These are phyloP conservation scores for Mycena vitilis DNA, from an alignment of 768 basidiomycete species.

Conservation along the genomic window DNA sequence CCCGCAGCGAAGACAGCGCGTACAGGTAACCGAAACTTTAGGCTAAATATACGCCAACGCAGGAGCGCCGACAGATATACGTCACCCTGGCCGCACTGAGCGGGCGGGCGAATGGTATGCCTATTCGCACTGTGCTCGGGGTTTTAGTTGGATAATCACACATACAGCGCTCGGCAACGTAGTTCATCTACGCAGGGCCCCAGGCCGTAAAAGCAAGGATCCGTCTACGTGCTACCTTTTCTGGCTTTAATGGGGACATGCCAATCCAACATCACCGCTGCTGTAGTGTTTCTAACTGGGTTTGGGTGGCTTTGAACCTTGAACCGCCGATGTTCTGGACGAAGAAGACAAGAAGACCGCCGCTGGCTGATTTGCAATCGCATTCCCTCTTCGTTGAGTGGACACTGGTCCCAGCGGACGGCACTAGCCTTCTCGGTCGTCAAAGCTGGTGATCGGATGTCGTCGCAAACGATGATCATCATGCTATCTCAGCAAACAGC, in stretches of 20 bases:
- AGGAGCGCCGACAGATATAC: conserved; percentile 18
- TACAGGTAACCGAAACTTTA: too few relatives aligned
- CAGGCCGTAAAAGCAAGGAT: not conserved
- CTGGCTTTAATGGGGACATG: not conserved
- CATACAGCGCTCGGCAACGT: not conserved
- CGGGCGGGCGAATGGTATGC: not conserved
- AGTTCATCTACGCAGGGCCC: too few relatives aligned
- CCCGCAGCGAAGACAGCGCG: conserved; percentile 19
- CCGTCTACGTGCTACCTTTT: not conserved
- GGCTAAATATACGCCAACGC: not conserved
- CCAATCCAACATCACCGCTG: conserved; percentile 5
- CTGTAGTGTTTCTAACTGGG: not conserved
- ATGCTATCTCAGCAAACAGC: conserved; percentile 1
- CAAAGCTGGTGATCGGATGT: not conserved
- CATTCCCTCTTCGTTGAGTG: too few relatives aligned
- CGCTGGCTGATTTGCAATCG: not conserved
- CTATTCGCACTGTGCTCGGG: not conserved
- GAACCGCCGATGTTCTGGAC: not conserved
- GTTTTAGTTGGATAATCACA: not conserved
- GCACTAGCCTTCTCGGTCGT: not conserved
- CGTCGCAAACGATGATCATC: not conserved
- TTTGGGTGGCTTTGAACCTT: not conserved
- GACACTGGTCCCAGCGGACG: too few relatives aligned
- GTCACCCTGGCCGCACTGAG: conserved; percentile 5
- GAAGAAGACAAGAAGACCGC: not conserved